These are phyloP conservation scores for Corymbia maculata DNA, from an alignment of 345 rosid species.

Conservation along the genomic window DNA sequence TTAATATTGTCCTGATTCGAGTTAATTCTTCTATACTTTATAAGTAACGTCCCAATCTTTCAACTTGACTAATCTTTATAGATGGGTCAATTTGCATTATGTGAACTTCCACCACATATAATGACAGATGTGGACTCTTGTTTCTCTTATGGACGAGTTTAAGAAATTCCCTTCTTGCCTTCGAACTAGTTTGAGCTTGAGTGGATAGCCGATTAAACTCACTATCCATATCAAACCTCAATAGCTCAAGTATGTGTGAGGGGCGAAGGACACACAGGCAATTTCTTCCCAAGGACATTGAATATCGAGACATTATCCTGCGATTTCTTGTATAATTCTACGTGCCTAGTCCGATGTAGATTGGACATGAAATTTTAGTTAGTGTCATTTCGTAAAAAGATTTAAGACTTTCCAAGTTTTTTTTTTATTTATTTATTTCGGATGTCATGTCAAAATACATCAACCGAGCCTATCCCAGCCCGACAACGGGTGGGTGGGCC, in stretches of 20 bases:
- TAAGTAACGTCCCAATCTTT: neutral
- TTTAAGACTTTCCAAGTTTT: neutral
- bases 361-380: neutral
- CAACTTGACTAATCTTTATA: neutral
- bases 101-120: neutral
- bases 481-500: neutral
- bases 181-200: neutral
- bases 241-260: neutral
- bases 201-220: neutral
- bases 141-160: neutral
- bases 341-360: neutral
- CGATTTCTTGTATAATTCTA: neutral
- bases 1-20: neutral
- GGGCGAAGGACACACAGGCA: neutral
- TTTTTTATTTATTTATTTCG: too few relatives aligned
- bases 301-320: neutral
- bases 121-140: accelerated
- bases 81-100: accelerated
- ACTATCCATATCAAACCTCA: neutral
- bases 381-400: neutral
- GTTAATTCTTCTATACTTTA: neutral
- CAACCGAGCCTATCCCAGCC: neutral
- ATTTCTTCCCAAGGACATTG: neutral
- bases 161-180: neutral
- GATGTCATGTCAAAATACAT: neutral